Conservation (phyloP, 148 eudicot species). For the Polygonum maritimum region DNA sequence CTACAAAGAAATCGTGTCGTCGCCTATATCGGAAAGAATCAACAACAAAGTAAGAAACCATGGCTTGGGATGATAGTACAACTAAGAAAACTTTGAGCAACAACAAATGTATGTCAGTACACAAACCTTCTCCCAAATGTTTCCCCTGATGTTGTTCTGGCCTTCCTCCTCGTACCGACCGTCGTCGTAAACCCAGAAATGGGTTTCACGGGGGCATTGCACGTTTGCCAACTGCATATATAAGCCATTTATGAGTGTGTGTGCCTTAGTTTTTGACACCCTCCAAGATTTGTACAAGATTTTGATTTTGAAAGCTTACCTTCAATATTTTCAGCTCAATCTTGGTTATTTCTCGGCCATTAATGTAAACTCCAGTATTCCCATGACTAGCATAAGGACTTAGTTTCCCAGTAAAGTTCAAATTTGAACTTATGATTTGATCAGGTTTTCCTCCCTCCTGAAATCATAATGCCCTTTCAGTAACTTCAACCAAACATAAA, state of each 20-base stretch:
- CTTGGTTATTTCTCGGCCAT: constrained; percentile 95
- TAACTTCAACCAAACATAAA: neutral
- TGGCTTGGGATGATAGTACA: neutral
- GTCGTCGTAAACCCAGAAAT: constrained; percentile 99
- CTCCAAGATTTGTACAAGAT: neutral
- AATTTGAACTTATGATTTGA: constrained; percentile 74
- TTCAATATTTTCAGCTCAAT: constrained; percentile 74
- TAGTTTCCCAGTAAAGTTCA: constrained; percentile 82
- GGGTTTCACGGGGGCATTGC: constrained; percentile 98
- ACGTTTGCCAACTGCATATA: constrained; percentile 75
- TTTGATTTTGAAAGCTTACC: constrained; percentile 26
- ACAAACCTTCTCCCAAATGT: constrained; percentile 96
- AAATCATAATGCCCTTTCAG: constrained; percentile 1
- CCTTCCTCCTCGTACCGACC: constrained; percentile 99
- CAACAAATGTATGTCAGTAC: neutral
- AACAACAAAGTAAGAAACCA: neutral
- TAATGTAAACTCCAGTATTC: constrained; percentile 84
- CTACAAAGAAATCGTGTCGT: constrained; percentile 70
- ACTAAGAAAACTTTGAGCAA: neutral
- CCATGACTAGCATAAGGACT: constrained; percentile 81
- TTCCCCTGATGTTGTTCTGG: constrained; percentile 93
- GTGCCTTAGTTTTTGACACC: neutral
- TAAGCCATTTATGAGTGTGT: neutral
- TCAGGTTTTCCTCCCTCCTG: constrained; percentile 95
- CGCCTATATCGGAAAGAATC: constrained; percentile 42